These are phyloP conservation scores for Candida dubliniensis DNA, from an alignment of 1,139 yeast genomes.

Conservation along the genomic window DNA sequence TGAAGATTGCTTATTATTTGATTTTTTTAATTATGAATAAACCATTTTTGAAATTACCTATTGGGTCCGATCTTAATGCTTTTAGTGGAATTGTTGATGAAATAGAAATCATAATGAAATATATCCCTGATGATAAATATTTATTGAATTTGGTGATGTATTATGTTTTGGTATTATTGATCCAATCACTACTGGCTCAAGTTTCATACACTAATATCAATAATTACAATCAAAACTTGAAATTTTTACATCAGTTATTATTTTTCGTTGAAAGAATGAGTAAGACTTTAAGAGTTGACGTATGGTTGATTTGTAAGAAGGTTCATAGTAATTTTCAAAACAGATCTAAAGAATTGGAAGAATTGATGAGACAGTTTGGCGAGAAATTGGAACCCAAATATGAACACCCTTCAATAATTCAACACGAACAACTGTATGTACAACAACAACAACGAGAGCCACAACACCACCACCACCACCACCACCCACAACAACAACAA, in stretches of 20 bases:
- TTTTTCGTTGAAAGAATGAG: slow-evolving; percentile 6
- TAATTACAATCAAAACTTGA: slow-evolving; percentile 1
- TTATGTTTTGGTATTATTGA: slow-evolving; percentile 9
- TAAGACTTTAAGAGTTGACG: slow-evolving; percentile 7
- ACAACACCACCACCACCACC: not conserved
- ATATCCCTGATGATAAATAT: slow-evolving; percentile 3
- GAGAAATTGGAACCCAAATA: not conserved
- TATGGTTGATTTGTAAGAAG: slow-evolving; percentile 9
- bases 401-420: not conserved
- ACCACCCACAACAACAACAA: slow-evolving; percentile 1
- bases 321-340: slow-evolving; percentile 8
- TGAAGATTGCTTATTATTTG: slow-evolving; percentile 11
- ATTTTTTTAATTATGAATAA: slow-evolving; percentile 11
- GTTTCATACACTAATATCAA: slow-evolving; percentile 1
- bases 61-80: slow-evolving; percentile 5
- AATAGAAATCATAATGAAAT: slow-evolving; percentile 8
- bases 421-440: not conserved
- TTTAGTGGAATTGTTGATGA: slow-evolving; percentile 10
- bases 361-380: too few species aligned
- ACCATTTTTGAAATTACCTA: slow-evolving; percentile 12
- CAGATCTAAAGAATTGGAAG: not conserved
- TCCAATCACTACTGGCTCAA: slow-evolving; percentile 7
- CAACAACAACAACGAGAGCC: not conserved
- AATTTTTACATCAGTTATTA: slow-evolving; percentile 7
- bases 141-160: slow-evolving; percentile 10